Conservation (phyloP, 2,329 filamentous ascomycete genomes). For the Xylariaceae sp. region DNA sequence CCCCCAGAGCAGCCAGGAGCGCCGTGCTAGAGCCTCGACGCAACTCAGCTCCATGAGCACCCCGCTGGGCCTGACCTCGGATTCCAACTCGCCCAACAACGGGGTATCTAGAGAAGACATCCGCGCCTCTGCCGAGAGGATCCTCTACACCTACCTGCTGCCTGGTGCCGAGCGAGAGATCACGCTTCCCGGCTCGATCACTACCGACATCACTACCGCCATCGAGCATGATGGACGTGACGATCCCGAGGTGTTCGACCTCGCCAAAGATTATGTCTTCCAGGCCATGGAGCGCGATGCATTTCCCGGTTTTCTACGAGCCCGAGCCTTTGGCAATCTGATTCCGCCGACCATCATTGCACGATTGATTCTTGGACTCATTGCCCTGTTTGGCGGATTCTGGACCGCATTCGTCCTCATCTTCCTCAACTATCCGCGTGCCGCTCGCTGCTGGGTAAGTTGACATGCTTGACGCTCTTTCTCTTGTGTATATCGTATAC, state of each 20-base stretch:
- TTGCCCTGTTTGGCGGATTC: conserved; percentile 86
- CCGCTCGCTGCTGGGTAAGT: conserved; percentile 81
- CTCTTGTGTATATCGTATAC: background rate
- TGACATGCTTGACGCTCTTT: too few species aligned
- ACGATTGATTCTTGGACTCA: conserved; percentile 78
- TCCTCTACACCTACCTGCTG: conserved; percentile 94
- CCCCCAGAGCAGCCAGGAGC: conserved; percentile 49
- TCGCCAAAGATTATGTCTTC: conserved; percentile 98
- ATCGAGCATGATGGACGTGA: conserved; percentile 92
- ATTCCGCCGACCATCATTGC: conserved; percentile 88
- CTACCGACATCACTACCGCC: conserved; percentile 77
- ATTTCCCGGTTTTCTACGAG: conserved; percentile 93
- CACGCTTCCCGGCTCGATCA: conserved; percentile 82
- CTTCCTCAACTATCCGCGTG: conserved; percentile 75
- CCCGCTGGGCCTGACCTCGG: conserved; percentile 61
- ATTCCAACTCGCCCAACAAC: conserved; percentile 79
- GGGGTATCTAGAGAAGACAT: conserved; percentile 88
- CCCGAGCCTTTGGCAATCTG: conserved; percentile 93
- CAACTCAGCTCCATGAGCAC: conserved; percentile 57
- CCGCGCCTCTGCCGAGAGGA: conserved; percentile 91
- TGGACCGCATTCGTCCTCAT: conserved; percentile 95
- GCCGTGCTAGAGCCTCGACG: conserved; percentile 47
- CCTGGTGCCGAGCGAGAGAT: conserved; percentile 97
- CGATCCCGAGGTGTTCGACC: conserved; percentile 95
- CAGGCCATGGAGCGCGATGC: conserved; percentile 99